These are phyloP conservation scores for Scheffersomyces spartinae DNA, from an alignment of 805 yeast genomes.

Conservation along the genomic window DNA sequence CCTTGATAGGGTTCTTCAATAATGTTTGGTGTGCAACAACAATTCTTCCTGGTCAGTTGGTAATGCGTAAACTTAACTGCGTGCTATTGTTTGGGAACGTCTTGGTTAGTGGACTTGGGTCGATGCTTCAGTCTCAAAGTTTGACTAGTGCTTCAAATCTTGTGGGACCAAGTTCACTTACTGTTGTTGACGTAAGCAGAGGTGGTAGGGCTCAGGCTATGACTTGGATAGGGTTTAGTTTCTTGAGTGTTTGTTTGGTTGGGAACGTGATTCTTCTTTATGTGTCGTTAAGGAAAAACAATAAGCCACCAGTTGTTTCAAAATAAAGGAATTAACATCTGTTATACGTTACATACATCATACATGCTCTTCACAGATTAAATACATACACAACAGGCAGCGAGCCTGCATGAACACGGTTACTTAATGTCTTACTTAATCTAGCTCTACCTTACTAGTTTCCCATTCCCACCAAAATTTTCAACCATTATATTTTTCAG, in stretches of 20 bases:
- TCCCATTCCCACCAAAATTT: too few species aligned
- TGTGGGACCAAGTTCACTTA: conserved; percentile 18
- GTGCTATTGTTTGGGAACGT: conserved; percentile 10
- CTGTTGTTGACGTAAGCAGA: conserved; percentile 10
- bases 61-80: conserved; percentile 5
- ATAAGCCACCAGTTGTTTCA: not conserved
- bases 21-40: conserved; percentile 17
- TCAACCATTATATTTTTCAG: not conserved
- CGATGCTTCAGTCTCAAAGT: conserved; percentile 33
- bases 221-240: conserved; percentile 31
- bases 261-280: conserved; percentile 6
- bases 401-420: conserved; percentile 1
- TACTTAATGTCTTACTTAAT: too few species aligned
- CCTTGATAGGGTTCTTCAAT: conserved; percentile 12
- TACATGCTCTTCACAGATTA: not conserved
- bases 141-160: conserved; percentile 14
- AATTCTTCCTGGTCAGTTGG: conserved; percentile 17
- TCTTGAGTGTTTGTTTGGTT: conserved; percentile 13
- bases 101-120: conserved; percentile 32
- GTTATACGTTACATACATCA: not conserved
- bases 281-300: conserved; percentile 1
- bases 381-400: conserved; percentile 2
- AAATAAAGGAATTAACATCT: not conserved
- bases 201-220: conserved; percentile 28
- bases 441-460: too few species aligned